Base-by-base conservation (phyloP, 768 basidiomycete species). In the Macrolepiota dolichaula region DNA sequence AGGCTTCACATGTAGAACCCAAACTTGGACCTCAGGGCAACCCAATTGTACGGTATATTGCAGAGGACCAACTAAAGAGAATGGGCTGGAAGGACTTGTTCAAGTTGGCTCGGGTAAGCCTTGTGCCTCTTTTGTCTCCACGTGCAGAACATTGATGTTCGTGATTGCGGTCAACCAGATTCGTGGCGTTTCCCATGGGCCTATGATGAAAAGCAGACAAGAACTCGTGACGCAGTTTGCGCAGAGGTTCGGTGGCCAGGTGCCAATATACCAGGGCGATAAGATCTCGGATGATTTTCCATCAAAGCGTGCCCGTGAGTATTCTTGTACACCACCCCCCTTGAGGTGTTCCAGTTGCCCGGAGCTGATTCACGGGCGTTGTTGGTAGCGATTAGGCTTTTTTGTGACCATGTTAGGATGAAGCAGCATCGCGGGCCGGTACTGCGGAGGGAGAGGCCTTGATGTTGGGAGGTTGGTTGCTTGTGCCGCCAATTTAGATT, bases 71-170 rank as follows among this genome's bases (percentile, higher is more conserved):
- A 32, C 32, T 57, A 11, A 46, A 22, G 4, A 13, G 17, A 29
- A 57, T 57, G 55, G 27, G 55, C 9, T 57, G 42, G 55, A 57
- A 57, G 15, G 55, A 57, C 27, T 22, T 47, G n/a, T 47, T 57
- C 29, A 57, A 29, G 42, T 22, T 57, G n/a, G 55, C 55, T 47
- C 44, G 42, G 4, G 55, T 57, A 19, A 57, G 44, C 22, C 17
- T n/a, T 44, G 24, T 38, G 27, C 38, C 27, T 42, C 5, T 5
- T 7, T 6, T 5, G 40, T 13, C 38, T 12, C 22, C 17, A 32
- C 7, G 29, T 32, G 17, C 4, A 44, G n/a, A 2, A n/a, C 27
- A 42, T 13, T 40, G n/a, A 29, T n/a, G 13, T 12, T 37, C 1
- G 35, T 36, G n/a, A n/a, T 37, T 22, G 4, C 13, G 29, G 29